Evolutionary conservation across 2,329 filamentous ascomycete genomes (phyloP).

Genomic region (Fusarium praegraminearum): DNA sequence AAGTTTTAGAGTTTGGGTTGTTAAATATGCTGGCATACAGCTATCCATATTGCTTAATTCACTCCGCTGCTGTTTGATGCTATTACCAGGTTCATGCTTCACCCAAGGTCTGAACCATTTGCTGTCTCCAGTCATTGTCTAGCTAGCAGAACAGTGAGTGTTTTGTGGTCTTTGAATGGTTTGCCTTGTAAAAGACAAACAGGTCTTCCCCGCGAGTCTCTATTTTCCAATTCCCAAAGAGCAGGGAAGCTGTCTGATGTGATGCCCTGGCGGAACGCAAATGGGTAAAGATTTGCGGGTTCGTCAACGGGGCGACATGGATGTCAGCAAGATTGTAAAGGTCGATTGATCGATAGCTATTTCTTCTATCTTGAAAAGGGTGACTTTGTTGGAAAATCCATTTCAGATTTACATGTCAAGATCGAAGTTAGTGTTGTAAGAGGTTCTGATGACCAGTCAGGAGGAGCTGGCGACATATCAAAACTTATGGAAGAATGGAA

Average conservation of each 20-base stretch:
- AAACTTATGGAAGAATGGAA: not conserved
- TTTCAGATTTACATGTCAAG: not conserved
- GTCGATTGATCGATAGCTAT: not conserved
- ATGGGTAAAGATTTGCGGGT: conserved; percentile 25
- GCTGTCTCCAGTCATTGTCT: not conserved
- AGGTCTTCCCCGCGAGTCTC: not conserved
- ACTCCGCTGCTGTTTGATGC: conserved; percentile 39
- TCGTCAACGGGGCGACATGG: not conserved
- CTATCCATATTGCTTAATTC: conserved; percentile 8
- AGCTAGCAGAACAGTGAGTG: not conserved
- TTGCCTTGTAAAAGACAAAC: not conserved
- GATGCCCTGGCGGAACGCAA: not conserved
- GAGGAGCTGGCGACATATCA: not conserved
- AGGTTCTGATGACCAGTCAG: conserved; percentile 2
- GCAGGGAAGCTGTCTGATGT: not conserved
- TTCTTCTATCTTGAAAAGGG: not conserved
- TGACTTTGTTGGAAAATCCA: not conserved
- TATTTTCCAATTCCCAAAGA: not conserved
- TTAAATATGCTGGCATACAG: not conserved
- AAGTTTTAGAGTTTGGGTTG: not conserved
- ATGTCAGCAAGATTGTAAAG: not conserved
- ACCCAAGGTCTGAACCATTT: not conserved
- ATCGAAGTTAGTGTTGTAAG: conserved; percentile 2
- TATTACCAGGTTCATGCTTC: conserved; percentile 10
- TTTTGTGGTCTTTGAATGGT: not conserved